Base-by-base conservation (phyloP, 2,329 filamentous ascomycete genomes). In the Monosporascus cannonballus region DNA sequence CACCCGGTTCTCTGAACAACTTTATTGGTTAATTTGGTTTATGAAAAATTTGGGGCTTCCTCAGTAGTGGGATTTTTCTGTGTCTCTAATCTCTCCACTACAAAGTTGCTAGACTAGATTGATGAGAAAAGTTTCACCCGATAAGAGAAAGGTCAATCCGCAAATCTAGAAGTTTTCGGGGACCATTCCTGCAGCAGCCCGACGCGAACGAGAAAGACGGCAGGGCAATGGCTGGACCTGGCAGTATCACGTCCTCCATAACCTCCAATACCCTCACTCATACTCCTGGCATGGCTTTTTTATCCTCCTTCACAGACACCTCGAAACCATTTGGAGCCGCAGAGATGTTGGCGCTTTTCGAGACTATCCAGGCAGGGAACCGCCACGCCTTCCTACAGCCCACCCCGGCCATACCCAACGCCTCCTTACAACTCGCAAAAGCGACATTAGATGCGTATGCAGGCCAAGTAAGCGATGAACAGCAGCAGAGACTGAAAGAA, bases 301-400 rank as follows among this genome's bases (percentile, higher is more conserved):
- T 71, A 51, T 65, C 72, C 58, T 65, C 73, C 25, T 63, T 71
- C 54, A 57, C 64, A 49, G 62, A 68, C 49, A 56, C 65, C 38
- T 60, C 63, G 8, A 62, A 63, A 41, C 63, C 62, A 37, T 57
- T 61, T 17, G 63, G 65, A 53, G 66, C 67, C 56, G 69, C 73
- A 57, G 68, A 76, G 50, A 70, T 75, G 60, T 59, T 71, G 18
- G 74, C 76, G 25, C 75, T 88, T 54, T 72, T 86, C 55, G 76
- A 83, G 54, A 77, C 74, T 57, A 75, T 89, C 48, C 72, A 71
- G 57, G 70, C 83, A 17, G 73, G 76, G 53, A 81, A 83, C 54
- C 86, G 89, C 14, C 85, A 92, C 65, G 69, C 72, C 25, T 96
- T 96, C 66, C 76, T 96, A n/a, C 85, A 87, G 58, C 91, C 93